phyloP scores from a whole-genome alignment of 805 yeast species.

The Blastobotrys attinorum region DNA sequence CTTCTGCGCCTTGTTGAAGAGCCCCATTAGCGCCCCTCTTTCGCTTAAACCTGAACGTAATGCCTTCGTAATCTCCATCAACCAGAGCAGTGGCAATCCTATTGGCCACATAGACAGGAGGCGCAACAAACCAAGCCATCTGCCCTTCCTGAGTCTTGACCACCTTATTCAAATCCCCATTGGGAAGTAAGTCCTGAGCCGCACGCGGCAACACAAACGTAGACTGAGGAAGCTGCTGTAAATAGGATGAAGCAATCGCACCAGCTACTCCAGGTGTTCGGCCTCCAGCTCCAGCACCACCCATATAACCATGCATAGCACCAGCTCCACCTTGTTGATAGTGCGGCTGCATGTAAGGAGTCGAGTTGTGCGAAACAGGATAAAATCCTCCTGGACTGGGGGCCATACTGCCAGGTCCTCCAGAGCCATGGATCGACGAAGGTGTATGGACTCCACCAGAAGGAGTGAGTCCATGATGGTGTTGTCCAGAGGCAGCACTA shows the following conservation, averaged over 20 bases:
- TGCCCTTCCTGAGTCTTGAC: constrained; percentile 12
- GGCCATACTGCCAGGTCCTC: no score
- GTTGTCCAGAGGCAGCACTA: not conserved
- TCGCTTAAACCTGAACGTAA: not conserved
- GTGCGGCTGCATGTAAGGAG: no score
- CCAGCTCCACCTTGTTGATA: constrained; percentile 3
- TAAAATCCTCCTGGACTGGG: not conserved
- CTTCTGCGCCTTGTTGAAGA: no score
- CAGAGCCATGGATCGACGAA: not conserved
- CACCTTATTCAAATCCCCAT: constrained; percentile 14
- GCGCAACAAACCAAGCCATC: constrained; percentile 24
- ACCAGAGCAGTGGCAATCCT: constrained; percentile 9
- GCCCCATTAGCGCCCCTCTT: constrained; percentile 9
- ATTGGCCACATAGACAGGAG: constrained; percentile 19
- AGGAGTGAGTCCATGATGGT: not conserved
- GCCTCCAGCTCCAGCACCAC: no score
- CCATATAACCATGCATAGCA: constrained; percentile 4
- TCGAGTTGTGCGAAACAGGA: no score
- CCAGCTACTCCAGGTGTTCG: no score
- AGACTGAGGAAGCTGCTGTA: constrained; percentile 28
- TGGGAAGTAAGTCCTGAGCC: constrained; percentile 16
- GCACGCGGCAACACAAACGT: constrained; percentile 29
- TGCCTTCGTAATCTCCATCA: no score
- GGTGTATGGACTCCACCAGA: not conserved
- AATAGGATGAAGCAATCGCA: constrained; percentile 12